These are phyloP conservation scores for Turritis glabra DNA, from an alignment of 345 rosid genomes.

Conservation along the genomic window DNA sequence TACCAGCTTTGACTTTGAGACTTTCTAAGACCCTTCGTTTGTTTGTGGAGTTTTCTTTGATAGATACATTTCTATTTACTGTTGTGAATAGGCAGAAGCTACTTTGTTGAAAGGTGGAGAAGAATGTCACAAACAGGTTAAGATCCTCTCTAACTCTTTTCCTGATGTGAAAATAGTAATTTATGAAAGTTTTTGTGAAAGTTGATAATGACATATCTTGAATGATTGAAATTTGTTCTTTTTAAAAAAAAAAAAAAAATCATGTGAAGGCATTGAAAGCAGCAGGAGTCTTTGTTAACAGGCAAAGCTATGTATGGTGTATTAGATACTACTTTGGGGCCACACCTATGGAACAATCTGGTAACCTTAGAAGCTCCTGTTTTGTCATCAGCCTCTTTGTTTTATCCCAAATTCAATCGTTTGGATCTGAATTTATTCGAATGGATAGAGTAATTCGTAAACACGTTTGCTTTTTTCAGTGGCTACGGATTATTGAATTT, in stretches of 20 bases:
- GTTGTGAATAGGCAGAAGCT: constrained; percentile 22
- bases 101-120: neutral
- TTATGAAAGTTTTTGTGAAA: constrained; percentile 20
- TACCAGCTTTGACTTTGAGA: constrained; percentile 26
- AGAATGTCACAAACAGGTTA: constrained; percentile 25
- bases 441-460: neutral
- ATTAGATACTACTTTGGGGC: constrained; percentile 39
- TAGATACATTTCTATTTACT: constrained; percentile 17
- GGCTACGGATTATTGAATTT: constrained; percentile 3
- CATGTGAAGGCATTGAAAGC: constrained; percentile 39
- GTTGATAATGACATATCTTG: constrained; percentile 32
- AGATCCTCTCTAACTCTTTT: constrained; percentile 10
- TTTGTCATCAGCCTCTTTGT: constrained; percentile 37
- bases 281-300: constrained; percentile 31
- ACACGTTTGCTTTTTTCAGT: constrained; percentile 12
- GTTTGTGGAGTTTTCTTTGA: neutral
- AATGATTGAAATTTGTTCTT: constrained; percentile 33
- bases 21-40: neutral
- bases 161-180: constrained; percentile 19
- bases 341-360: constrained; percentile 39
- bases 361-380: constrained; percentile 37
- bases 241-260: neutral
- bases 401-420: constrained; percentile 8
- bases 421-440: constrained; percentile 21
- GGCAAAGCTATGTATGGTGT: constrained; percentile 33